Evolutionary conservation across 352 stramenopile genomes (phyloP).

Genomic region (Peronospora belbahrii): DNA sequence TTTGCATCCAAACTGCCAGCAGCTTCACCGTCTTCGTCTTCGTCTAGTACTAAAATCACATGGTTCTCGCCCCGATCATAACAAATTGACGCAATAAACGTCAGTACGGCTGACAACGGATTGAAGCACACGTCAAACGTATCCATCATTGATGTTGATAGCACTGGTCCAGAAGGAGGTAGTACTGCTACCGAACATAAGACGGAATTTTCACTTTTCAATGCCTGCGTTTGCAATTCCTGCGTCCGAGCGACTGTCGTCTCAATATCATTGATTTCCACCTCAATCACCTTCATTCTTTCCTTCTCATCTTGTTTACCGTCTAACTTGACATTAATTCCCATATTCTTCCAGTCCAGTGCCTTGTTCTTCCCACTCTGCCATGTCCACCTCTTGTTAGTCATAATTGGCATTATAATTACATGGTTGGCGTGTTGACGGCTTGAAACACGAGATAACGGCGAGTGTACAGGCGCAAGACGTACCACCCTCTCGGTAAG

Average conservation of each 20-base stretch:
- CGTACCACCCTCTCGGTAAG: conserved; percentile 39
- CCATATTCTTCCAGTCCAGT: conserved; percentile 20
- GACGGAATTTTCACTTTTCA: not conserved
- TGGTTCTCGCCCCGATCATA: conserved; percentile 5
- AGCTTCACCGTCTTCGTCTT: not conserved
- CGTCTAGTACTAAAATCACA: conserved; percentile 7
- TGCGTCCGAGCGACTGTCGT: conserved; percentile 1
- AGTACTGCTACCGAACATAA: conserved; percentile 24
- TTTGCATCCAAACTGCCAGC: not conserved
- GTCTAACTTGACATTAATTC: conserved; percentile 2
- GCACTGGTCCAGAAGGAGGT: conserved; percentile 1
- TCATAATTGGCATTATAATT: conserved; percentile 10
- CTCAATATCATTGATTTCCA: conserved; percentile 27
- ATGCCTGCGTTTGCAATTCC: conserved; percentile 5
- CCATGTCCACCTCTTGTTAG: not conserved
- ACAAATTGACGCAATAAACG: conserved; percentile 20
- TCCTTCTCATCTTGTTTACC: not conserved
- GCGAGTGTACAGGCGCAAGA: conserved; percentile 33
- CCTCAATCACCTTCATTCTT: conserved; percentile 30
- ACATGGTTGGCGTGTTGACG: conserved; percentile 45
- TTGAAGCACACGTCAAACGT: conserved; percentile 28
- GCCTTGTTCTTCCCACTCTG: not conserved
- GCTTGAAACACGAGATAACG: conserved; percentile 34
- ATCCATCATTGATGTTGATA: conserved; percentile 6
- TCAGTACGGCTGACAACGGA: conserved; percentile 28